Conservation (phyloP, 495 filamentous ascomycete genomes). For the Penicillium turbatum region DNA sequence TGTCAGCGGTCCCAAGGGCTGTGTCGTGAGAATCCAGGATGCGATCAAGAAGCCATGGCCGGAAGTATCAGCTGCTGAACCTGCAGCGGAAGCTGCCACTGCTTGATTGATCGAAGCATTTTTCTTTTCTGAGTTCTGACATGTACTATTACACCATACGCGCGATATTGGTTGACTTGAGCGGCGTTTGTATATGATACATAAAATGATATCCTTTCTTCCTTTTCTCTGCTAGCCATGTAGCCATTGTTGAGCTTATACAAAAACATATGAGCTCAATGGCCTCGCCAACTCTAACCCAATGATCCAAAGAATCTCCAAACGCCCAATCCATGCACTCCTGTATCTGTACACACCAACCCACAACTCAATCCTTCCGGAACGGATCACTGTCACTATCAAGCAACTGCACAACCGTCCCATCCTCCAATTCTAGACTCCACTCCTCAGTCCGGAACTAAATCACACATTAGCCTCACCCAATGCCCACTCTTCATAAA, state of each 20-base stretch:
- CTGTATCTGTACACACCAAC: slow-evolving; percentile 24
- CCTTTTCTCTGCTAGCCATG: slow-evolving; percentile 2
- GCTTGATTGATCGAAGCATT: slow-evolving; percentile 18
- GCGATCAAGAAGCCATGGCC: slow-evolving; percentile 89
- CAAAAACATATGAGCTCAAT: not conserved
- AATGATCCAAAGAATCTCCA: slow-evolving; percentile 4
- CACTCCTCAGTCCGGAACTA: slow-evolving; percentile 74
- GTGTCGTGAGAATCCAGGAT: slow-evolving; percentile 79
- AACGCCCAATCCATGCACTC: slow-evolving; percentile 31
- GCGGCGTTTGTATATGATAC: slow-evolving; percentile 47
- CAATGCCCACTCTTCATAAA: too few species aligned
- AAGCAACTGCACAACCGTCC: slow-evolving; percentile 60
- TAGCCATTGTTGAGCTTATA: too few species aligned
- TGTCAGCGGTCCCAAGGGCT: slow-evolving; percentile 80
- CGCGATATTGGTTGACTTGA: slow-evolving; percentile 37
- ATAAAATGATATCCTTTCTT: slow-evolving; percentile 44
- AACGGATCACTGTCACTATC: slow-evolving; percentile 60
- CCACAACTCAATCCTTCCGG: slow-evolving; percentile 25
- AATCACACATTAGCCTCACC: slow-evolving; percentile 6
- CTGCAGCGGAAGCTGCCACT: slow-evolving; percentile 39
- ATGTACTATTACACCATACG: slow-evolving; percentile 44
- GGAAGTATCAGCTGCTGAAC: slow-evolving; percentile 41
- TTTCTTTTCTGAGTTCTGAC: slow-evolving; percentile 12
- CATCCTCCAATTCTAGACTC: slow-evolving; percentile 67
- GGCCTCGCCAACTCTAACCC: not conserved